Conservation (phyloP, 768 basidiomycete species). For the Rhizopogon vesiculosus region DNA sequence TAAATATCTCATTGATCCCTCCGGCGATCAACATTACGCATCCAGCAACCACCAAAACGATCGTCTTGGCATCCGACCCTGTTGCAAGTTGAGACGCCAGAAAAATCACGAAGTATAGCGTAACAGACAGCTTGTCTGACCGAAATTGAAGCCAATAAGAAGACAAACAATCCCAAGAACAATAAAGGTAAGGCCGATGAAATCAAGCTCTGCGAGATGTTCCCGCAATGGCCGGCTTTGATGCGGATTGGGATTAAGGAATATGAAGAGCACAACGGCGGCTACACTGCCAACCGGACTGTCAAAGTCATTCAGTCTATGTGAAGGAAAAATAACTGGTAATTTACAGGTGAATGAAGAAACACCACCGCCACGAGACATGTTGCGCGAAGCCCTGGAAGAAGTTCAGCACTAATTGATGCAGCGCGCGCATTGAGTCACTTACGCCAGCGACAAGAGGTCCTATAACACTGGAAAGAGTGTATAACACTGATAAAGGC, state of each 20-base stretch:
- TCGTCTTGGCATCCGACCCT: conserved; percentile 61
- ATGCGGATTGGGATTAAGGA: conserved; percentile 78
- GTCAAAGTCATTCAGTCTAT: not conserved
- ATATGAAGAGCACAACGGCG: conserved; percentile 57
- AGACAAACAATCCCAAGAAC: conserved; percentile 63
- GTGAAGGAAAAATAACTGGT: not conserved
- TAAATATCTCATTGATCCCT: conserved; percentile 55
- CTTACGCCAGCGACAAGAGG: conserved; percentile 81
- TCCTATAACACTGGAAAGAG: conserved; percentile 49
- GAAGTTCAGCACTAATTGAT: conserved; percentile 4
- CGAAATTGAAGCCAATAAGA: conserved; percentile 69
- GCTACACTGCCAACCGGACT: conserved; percentile 75
- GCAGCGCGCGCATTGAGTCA: not conserved
- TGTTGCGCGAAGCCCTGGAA: conserved; percentile 64
- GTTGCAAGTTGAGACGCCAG: not conserved
- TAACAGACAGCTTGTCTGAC: conserved; percentile 59
- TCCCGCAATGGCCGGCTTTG: conserved; percentile 50
- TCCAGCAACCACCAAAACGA: conserved; percentile 60
- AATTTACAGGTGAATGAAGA: conserved; percentile 71
- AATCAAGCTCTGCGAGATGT: conserved; percentile 67
- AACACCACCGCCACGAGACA: conserved; percentile 82
- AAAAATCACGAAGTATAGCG: not conserved
- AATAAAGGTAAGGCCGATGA: conserved; percentile 59
- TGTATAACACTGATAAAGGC: not conserved
- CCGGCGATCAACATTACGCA: conserved; percentile 45